These are phyloP conservation scores for Aspergillus pseudotamarii DNA, from an alignment of 2,329 filamentous ascomycete species.

Conservation along the genomic window DNA sequence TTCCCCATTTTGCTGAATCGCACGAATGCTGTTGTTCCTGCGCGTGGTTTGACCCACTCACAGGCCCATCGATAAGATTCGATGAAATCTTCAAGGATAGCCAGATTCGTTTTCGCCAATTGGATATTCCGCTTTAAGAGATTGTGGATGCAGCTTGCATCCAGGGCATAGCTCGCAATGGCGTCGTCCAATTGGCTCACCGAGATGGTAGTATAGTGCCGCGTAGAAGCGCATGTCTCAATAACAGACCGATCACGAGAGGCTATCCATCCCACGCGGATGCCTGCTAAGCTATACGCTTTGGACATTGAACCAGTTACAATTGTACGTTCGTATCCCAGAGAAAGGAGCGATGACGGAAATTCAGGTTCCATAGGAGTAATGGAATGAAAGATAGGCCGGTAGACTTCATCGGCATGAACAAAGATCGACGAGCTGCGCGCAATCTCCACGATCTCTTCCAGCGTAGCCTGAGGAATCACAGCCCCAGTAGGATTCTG, in stretches of 20 bases:
- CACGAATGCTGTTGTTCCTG: constrained; percentile 81
- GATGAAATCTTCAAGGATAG: constrained; percentile 68
- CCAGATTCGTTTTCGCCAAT: constrained; percentile 69
- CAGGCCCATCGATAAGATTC: constrained; percentile 65
- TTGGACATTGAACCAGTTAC: constrained; percentile 83
- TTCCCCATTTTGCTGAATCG: constrained; percentile 62
- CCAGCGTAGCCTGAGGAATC: constrained; percentile 62
- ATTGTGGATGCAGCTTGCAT: constrained; percentile 63
- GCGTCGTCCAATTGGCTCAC: constrained; percentile 82
- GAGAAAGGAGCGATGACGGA: constrained; percentile 69
- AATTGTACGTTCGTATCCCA: constrained; percentile 72
- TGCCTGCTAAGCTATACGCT: constrained; percentile 79
- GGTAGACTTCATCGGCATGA: constrained; percentile 78
- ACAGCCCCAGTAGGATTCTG: constrained; percentile 80
- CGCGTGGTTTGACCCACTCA: constrained; percentile 73
- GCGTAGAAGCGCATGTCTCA: constrained; percentile 62
- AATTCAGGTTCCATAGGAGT: constrained; percentile 56
- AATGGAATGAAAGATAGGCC: constrained; percentile 76
- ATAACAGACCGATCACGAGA: constrained; percentile 66
- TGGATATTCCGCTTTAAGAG: constrained; percentile 66
- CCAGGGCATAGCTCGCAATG: constrained; percentile 74
- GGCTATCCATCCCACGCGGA: constrained; percentile 82
- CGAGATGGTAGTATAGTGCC: constrained; percentile 85
- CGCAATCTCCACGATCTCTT: constrained; percentile 65
- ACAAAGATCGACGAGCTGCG: constrained; percentile 64